These are phyloP conservation scores for Hortaea werneckii DNA, from an alignment of 2,329 filamentous ascomycete genomes.

Conservation along the genomic window DNA sequence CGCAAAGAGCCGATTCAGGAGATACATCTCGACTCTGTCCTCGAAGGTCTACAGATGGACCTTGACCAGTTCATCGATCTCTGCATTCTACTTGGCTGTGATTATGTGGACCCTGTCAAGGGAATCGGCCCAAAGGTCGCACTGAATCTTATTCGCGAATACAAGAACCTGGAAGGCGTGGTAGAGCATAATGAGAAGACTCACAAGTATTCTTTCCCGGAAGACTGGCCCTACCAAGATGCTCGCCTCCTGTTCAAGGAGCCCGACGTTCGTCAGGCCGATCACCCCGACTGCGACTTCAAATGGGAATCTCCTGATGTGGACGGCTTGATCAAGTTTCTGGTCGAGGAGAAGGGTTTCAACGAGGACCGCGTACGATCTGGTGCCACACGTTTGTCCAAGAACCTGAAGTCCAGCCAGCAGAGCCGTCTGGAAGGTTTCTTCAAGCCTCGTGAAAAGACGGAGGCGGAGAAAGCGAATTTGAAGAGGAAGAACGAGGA, in stretches of 20 bases:
- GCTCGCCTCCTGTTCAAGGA: constrained; percentile 86
- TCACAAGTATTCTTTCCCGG: constrained; percentile 76
- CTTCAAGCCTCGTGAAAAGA: constrained; percentile 87
- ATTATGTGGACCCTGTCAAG: constrained; percentile 93
- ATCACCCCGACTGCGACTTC: constrained; percentile 84
- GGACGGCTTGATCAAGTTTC: constrained; percentile 77
- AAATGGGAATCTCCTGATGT: constrained; percentile 94
- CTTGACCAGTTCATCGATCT: constrained; percentile 88
- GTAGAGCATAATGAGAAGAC: constrained; percentile 67
- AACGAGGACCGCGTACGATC: constrained; percentile 84
- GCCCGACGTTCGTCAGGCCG: constrained; percentile 75
- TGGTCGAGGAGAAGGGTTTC: constrained; percentile 93
- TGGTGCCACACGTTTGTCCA: constrained; percentile 68
- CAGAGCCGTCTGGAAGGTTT: constrained; percentile 90
- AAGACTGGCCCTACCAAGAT: constrained; percentile 94
- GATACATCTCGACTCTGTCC: constrained; percentile 75
- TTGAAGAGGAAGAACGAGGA: constrained; percentile 91
- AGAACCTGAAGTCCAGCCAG: constrained; percentile 83
- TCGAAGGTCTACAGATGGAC: constrained; percentile 83
- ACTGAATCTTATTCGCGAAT: constrained; percentile 85
- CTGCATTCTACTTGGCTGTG: constrained; percentile 93
- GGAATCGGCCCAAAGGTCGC: constrained; percentile 89
- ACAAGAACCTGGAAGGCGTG: constrained; percentile 78
- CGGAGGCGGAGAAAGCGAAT: constrained; percentile 70
- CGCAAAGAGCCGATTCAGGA: constrained; percentile 96